A percentile compares a stretch with the other conserved stretches of the same genome.
These are phyloP conservation scores for Monotropa hypopitys DNA, from an alignment of 179 eudicot species.

Conservation along the genomic window DNA sequence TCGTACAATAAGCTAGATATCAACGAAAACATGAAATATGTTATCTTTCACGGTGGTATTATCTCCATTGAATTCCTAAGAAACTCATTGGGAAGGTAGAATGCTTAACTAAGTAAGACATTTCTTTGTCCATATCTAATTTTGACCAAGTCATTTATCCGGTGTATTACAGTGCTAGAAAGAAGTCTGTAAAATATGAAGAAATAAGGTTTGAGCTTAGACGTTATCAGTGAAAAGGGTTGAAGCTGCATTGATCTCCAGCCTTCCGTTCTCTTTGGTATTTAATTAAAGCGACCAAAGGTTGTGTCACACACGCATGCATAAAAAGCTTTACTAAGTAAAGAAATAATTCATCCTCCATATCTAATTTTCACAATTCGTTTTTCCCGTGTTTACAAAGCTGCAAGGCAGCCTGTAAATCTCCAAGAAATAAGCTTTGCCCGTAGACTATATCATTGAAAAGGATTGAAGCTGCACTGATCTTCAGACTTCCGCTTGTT, in stretches of 20 bases:
- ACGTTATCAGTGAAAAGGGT: not conserved
- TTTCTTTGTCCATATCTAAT: not conserved
- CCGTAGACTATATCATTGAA: not conserved
- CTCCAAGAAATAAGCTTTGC: not conserved
- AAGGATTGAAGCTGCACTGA: not conserved
- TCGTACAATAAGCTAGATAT: not conserved
- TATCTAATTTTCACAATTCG: not conserved
- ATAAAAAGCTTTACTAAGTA: not conserved
- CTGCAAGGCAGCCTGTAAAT: not conserved
- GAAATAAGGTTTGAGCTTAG: not conserved
- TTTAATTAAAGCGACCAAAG: not conserved
- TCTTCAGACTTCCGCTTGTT: not conserved
- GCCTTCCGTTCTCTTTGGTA: not conserved
- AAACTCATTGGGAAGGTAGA: not conserved
- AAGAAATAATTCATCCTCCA: not conserved
- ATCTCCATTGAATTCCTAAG: not conserved
- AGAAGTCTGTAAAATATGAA: not conserved
- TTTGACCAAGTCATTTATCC: not conserved
- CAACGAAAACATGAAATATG: not conserved
- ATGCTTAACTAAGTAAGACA: not conserved
- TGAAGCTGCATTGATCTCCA: not conserved
- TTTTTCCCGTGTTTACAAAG: not conserved
- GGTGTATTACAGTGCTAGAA: not conserved
- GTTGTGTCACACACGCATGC: not conserved
- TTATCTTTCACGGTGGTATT: not conserved